Evolutionary conservation across 1,139 yeast genomes (phyloP).

Genomic region (Kodamaea ohmeri): DNA sequence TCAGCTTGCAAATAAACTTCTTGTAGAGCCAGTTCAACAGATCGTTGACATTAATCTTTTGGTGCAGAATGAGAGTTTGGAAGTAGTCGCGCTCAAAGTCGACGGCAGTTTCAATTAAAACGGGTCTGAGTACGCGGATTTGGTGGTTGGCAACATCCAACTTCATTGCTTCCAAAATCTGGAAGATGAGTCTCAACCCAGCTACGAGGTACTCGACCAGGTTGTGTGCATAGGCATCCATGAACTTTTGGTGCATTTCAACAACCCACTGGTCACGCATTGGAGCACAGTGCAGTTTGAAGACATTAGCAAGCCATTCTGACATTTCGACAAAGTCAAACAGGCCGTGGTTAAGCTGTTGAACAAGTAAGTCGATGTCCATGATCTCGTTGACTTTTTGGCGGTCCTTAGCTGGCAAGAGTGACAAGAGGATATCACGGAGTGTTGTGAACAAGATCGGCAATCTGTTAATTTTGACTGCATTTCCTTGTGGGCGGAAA

Average conservation of each 20-base stretch:
- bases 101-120: slow-evolving; percentile 83
- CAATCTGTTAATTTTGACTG: slow-evolving; percentile 43
- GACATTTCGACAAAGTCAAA: slow-evolving; percentile 69
- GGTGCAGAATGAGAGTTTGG: slow-evolving; percentile 62
- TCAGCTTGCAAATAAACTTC: slow-evolving; percentile 28
- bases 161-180: slow-evolving; percentile 93
- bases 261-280: slow-evolving; percentile 92
- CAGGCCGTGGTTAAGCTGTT: slow-evolving; percentile 67
- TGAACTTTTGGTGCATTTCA: slow-evolving; percentile 72
- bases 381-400: slow-evolving; percentile 66
- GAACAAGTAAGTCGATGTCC: slow-evolving; percentile 74
- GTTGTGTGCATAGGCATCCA: slow-evolving; percentile 53
- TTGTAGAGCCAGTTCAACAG: slow-evolving; percentile 70
- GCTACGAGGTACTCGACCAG: slow-evolving; percentile 62
- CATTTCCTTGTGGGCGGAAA: slow-evolving; percentile 20
- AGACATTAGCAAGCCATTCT: slow-evolving; percentile 66
- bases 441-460: slow-evolving; percentile 73
- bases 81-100: slow-evolving; percentile 89
- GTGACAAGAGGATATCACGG: slow-evolving; percentile 69
- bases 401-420: slow-evolving; percentile 78
- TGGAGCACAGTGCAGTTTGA: slow-evolving; percentile 89
- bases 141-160: slow-evolving; percentile 95
- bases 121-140: slow-evolving; percentile 80
- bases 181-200: slow-evolving; percentile 76
- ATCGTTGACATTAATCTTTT: slow-evolving; percentile 64